phyloP scores from a whole-genome alignment of 2,329 filamentous ascomycete species.

The Colletotrichum melonis region DNA sequence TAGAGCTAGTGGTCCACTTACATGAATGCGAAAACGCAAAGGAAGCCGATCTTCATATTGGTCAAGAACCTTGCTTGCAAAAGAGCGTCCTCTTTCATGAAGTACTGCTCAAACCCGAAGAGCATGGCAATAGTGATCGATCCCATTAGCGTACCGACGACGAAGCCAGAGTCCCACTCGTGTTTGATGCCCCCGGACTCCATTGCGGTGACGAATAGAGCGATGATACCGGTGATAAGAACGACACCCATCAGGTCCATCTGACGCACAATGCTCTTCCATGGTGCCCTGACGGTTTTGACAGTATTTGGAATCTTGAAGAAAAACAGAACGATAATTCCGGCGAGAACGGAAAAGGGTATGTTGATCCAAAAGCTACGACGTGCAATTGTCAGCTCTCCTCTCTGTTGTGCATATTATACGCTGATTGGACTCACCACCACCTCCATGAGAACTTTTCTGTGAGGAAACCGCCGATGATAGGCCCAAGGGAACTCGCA shows the following conservation, averaged over 20 bases:
- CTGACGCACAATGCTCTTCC: neutral
- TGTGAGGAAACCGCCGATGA: conserved; percentile 56
- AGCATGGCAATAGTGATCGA: neutral
- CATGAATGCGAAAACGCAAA: neutral
- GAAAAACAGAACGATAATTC: neutral
- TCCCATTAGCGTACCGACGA: neutral
- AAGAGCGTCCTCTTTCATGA: neutral
- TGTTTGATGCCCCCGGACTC: neutral
- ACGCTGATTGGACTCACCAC: neutral
- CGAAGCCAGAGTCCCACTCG: neutral
- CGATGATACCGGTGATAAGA: neutral
- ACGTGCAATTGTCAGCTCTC: neutral
- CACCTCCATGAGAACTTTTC: conserved; percentile 62
- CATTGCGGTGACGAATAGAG: neutral
- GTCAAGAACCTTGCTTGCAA: neutral
- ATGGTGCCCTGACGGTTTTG: neutral
- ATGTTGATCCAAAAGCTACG: conserved; percentile 62
- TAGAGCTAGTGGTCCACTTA: neutral
- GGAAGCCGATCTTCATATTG: neutral
- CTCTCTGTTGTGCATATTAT: no score
- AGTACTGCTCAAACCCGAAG: neutral
- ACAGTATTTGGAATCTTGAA: neutral
- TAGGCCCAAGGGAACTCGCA: neutral
- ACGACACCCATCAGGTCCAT: neutral
- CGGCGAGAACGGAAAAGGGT: conserved; percentile 57